Evolutionary conservation across 1,139 yeast species (phyloP).

Genomic region (Taphrina deformans): DNA sequence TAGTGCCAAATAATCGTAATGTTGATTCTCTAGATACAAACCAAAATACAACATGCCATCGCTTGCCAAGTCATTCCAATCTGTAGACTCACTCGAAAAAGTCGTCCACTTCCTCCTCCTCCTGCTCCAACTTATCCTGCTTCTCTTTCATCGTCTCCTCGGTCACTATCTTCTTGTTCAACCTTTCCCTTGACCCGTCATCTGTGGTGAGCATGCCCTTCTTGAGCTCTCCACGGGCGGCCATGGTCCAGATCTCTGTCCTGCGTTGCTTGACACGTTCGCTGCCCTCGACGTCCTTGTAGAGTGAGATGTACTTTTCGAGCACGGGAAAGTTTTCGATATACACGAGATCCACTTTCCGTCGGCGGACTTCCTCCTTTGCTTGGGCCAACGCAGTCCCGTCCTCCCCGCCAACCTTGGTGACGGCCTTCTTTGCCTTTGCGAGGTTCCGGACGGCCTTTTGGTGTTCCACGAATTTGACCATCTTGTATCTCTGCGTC

Average conservation of each 20-base stretch:
- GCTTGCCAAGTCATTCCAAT: neutral
- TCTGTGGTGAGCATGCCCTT: neutral
- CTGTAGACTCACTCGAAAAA: conserved; percentile 6
- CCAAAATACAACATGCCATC: neutral
- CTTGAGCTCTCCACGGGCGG: conserved; percentile 2
- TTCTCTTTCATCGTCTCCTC: too few relatives aligned
- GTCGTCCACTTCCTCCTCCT: conserved; percentile 14
- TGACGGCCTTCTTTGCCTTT: conserved; percentile 54
- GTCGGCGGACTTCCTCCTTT: conserved; percentile 15
- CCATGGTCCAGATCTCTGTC: conserved; percentile 13
- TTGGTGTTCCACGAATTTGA: conserved; percentile 84
- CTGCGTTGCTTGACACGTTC: conserved; percentile 1
- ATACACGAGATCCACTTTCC: conserved; percentile 33
- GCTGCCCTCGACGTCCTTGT: conserved; percentile 22
- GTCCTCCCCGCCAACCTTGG: neutral
- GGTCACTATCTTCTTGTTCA: too few relatives aligned
- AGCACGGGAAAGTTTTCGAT: conserved; percentile 31
- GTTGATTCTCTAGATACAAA: too few relatives aligned
- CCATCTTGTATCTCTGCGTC: conserved; percentile 89
- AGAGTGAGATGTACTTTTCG: conserved; percentile 36
- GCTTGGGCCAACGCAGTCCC: neutral
- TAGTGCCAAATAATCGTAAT: too few relatives aligned
- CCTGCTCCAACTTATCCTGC: too few relatives aligned
- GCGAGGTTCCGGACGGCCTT: conserved; percentile 73
- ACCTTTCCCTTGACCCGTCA: too few relatives aligned